These are phyloP conservation scores for Eucalyptus polybractea DNA, from an alignment of 345 rosid genomes.

Conservation along the genomic window DNA sequence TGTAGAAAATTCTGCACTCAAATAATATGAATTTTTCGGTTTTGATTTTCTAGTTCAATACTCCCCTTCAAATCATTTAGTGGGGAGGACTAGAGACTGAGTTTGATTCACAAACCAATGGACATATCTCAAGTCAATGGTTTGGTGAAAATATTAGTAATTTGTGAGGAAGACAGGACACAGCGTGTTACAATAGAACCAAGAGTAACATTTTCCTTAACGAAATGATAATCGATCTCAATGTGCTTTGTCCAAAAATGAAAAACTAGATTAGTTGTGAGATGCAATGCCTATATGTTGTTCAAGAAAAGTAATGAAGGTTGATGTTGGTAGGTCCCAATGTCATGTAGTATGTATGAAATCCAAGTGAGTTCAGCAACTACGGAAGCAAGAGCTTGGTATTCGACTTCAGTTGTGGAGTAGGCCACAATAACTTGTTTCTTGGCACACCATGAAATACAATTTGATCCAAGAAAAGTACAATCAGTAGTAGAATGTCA, in stretches of 20 bases:
- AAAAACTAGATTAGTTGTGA: neutral
- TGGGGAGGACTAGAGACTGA: fast-evolving
- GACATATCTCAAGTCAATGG: neutral
- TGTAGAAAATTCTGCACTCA: too few species aligned
- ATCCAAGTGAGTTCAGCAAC: neutral
- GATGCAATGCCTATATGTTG: neutral
- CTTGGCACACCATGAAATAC: neutral
- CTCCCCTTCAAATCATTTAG: neutral
- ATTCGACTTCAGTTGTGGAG: neutral
- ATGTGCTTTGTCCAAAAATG: neutral
- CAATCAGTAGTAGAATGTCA: neutral
- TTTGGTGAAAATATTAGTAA: neutral
- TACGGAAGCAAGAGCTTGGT: neutral
- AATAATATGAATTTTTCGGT: too few species aligned
- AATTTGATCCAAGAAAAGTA: neutral
- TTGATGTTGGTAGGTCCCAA: neutral
- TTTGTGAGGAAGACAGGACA: neutral
- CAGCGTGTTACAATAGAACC: neutral
- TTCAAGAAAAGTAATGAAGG: neutral
- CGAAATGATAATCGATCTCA: neutral
- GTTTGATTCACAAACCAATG: neutral
- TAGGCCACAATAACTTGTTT: fast-evolving
- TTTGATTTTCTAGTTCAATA: too few species aligned
- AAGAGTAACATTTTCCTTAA: neutral
- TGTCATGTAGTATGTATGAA: neutral